Conservation (phyloP, 179 eudicot genomes). For the Spergularia azorica region DNA sequence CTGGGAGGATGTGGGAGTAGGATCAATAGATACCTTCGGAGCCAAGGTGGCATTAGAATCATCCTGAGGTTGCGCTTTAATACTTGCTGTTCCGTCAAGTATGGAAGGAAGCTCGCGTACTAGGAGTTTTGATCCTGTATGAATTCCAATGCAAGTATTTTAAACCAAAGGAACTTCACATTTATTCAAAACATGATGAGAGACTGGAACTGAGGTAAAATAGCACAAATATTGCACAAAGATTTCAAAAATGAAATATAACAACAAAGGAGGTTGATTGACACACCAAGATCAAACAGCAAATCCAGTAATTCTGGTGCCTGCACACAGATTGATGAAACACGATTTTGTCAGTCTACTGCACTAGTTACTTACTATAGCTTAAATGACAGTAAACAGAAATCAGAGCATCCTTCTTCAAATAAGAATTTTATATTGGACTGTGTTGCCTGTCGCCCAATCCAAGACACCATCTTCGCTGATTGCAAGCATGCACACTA, state of each 20-base stretch:
- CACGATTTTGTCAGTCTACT: constrained; percentile 24
- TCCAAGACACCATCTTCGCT: background rate
- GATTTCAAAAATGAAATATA: too few species aligned
- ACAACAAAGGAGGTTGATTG: constrained; percentile 7
- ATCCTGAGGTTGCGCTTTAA: constrained; percentile 73
- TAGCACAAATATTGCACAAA: too few species aligned
- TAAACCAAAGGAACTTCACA: too few species aligned
- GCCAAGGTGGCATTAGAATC: constrained; percentile 78
- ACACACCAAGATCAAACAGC: constrained; percentile 73
- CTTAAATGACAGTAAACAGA: background rate
- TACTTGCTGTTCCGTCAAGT: constrained; percentile 76
- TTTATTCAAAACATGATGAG: too few species aligned
- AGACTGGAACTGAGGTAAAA: too few species aligned
- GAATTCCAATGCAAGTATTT: constrained; percentile 8
- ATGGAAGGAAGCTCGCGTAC: constrained; percentile 78
- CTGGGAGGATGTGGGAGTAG: background rate
- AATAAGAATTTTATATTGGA: background rate
- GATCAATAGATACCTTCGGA: constrained; percentile 61
- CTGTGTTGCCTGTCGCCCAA: background rate
- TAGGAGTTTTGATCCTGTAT: constrained; percentile 79
- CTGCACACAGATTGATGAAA: constrained; percentile 52
- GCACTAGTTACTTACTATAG: background rate
- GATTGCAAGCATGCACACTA: too few species aligned
- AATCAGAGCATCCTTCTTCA: background rate
- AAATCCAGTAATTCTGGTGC: constrained; percentile 80